Percentiles rank a stretch among this genome's conserved stretches.
Evolutionary conservation across 495 filamentous ascomycete genomes (phyloP).

Genomic region (Talaromyces borbonicus): DNA sequence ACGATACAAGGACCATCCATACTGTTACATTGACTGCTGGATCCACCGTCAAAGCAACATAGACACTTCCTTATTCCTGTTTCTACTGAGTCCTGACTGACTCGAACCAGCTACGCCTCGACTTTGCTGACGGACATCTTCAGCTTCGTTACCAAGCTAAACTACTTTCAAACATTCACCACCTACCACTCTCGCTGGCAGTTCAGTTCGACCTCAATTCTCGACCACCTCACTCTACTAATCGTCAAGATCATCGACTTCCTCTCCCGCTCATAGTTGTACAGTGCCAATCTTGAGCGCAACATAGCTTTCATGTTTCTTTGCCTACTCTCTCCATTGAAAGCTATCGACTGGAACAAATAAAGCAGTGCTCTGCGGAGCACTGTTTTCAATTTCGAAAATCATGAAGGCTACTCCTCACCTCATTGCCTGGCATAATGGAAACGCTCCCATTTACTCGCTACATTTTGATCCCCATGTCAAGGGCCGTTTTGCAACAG

Average conservation of each 20-base stretch:
- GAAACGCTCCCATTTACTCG: constrained; percentile 89
- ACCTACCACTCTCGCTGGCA: background rate
- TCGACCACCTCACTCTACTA: too few species aligned
- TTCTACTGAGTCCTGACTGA: background rate
- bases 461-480: constrained; percentile 92
- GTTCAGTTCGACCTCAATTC: background rate
- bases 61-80: background rate
- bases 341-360: background rate
- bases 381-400: constrained; percentile 20
- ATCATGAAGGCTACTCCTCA: constrained; percentile 83
- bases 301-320: too few species aligned
- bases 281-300: too few species aligned
- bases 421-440: constrained; percentile 92
- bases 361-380: constrained; percentile 9
- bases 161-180: background rate
- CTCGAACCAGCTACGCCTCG: background rate
- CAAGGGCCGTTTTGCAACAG: constrained; percentile 86
- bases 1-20: constrained; percentile 1
- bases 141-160: background rate
- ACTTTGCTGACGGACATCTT: background rate
- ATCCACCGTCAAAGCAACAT: background rate
- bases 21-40: background rate
- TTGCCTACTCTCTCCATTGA: too few species aligned
- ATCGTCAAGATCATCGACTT: too few species aligned
- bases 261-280: too few species aligned